These are phyloP conservation scores for Botryotinia globosa DNA, from an alignment of 2,329 filamentous ascomycete genomes.

Conservation along the genomic window DNA sequence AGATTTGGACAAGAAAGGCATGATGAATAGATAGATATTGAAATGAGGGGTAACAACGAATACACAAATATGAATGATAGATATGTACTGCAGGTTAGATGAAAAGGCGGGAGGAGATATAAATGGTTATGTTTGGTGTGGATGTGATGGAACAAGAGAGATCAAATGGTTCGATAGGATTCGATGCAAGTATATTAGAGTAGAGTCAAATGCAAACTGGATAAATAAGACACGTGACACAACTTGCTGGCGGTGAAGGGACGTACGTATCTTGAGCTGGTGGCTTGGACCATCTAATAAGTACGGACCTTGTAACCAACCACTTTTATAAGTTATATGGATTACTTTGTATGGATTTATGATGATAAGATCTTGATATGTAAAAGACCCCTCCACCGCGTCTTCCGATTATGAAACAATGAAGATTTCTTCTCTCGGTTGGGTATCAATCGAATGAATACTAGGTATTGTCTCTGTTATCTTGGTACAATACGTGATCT, in stretches of 20 bases:
- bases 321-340: not conserved
- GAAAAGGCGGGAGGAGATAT: not conserved
- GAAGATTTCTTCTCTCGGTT: not conserved
- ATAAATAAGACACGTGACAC: slow-evolving; percentile 1
- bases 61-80: not conserved
- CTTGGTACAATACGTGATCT: not conserved
- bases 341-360: not conserved
- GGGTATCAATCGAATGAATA: not conserved
- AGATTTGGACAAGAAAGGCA: slow-evolving; percentile 15
- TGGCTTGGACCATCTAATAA: not conserved
- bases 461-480: not conserved
- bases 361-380: not conserved
- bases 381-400: not conserved
- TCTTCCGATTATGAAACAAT: not conserved
- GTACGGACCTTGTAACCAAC: not conserved
- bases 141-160: not conserved
- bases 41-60: not conserved
- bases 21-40: slow-evolving; percentile 7
- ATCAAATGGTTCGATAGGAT: slow-evolving; percentile 4
- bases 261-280: not conserved
- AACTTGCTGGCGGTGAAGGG: not conserved
- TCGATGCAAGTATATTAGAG: slow-evolving; percentile 15
- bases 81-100: slow-evolving; percentile 7
- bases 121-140: slow-evolving; percentile 14
- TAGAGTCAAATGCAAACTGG: slow-evolving; percentile 1